A percentile compares a stretch with the other conserved stretches of the same genome.
These are phyloP conservation scores for Cylindrodendrum hubeiense DNA, from an alignment of 2,329 filamentous ascomycete species.

Conservation along the genomic window DNA sequence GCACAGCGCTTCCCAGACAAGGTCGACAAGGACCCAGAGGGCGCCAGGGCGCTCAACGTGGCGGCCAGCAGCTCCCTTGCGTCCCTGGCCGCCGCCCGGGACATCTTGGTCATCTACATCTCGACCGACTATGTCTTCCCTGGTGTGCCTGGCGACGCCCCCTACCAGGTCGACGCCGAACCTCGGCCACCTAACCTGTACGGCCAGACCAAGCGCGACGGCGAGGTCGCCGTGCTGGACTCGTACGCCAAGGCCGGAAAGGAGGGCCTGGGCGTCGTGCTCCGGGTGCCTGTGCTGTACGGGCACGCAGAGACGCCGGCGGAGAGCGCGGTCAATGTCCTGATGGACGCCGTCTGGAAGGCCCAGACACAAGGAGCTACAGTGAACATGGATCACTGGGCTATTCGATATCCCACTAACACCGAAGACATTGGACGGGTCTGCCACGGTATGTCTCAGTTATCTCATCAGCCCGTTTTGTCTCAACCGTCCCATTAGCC, in stretches of 20 bases:
- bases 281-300: conserved; percentile 88
- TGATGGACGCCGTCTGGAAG: conserved; percentile 83
- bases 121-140: conserved; percentile 87
- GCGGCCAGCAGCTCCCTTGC: conserved; percentile 77
- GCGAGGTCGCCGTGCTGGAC: conserved; percentile 74
- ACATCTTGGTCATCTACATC: conserved; percentile 79
- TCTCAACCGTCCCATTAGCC: conserved; percentile 11
- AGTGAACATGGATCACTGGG: conserved; percentile 89
- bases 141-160: conserved; percentile 81
- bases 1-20: conserved; percentile 91
- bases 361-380: conserved; percentile 72
- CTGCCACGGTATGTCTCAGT: conserved; percentile 67
- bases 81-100: conserved; percentile 70
- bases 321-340: conserved; percentile 86
- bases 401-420: conserved; percentile 86
- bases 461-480: conserved; percentile 15
- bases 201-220: conserved; percentile 71
- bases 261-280: conserved; percentile 72
- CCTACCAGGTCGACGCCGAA: conserved; percentile 75
- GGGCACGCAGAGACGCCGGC: conserved; percentile 76
- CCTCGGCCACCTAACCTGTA: conserved; percentile 83
- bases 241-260: conserved; percentile 64
- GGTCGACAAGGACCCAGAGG: conserved; percentile 83
- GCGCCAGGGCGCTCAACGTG: conserved; percentile 80
- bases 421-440: conserved; percentile 89